Percentiles rank a stretch among this genome's conserved stretches.
phyloP scores from a whole-genome alignment of 257 asterid genomes.

The Handroanthus guayacan region DNA sequence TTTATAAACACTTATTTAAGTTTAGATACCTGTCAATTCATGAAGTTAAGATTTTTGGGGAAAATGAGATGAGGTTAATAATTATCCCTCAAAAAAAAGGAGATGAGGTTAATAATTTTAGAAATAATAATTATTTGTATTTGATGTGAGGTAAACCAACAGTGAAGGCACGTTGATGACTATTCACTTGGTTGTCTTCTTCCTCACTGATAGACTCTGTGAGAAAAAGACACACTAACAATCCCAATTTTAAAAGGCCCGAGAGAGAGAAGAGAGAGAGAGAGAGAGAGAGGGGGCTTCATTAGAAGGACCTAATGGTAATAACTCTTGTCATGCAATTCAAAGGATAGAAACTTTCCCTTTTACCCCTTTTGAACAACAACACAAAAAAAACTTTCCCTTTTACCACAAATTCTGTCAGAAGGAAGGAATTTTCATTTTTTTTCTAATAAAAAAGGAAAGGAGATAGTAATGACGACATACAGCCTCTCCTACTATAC shows the following conservation, averaged over 20 bases:
- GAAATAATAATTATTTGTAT: conserved; percentile 8
- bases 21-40: conserved; percentile 29
- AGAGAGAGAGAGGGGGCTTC: too few species aligned
- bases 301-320: too few species aligned
- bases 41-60: not conserved
- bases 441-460: too few species aligned
- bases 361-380: too few species aligned
- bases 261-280: not conserved
- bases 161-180: conserved; percentile 38
- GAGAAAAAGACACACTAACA: not conserved
- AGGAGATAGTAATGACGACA: too few species aligned
- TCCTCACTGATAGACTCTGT: not conserved
- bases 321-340: too few species aligned
- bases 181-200: conserved; percentile 24
- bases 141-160: conserved; percentile 27
- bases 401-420: too few species aligned
- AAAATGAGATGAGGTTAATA: not conserved
- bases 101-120: not conserved
- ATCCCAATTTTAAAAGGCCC: not conserved
- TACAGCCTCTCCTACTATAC: too few species aligned
- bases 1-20: not conserved
- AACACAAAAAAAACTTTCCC: too few species aligned
- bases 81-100: too few species aligned
- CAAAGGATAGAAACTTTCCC: too few species aligned
- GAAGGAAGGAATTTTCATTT: too few species aligned